Evolutionary conservation across 768 basidiomycete species (phyloP), one percentile per base, ranked within the genome.

Genomic region (Suillus discolor): DNA sequence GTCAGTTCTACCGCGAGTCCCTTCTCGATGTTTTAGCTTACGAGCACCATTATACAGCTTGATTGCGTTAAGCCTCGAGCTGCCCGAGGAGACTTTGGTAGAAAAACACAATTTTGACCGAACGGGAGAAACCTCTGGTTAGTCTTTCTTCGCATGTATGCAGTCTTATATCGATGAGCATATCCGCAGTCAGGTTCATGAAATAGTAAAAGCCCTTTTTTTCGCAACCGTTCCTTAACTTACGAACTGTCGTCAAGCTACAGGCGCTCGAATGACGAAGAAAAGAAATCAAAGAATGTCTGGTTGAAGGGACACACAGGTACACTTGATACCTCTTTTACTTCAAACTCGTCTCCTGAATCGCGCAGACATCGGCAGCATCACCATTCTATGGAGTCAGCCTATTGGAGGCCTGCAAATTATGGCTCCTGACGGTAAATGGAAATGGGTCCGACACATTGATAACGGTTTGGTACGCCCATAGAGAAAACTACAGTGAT

Each of bases 251-350:
- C 6, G 25, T 16, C 3, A 47, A 79, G 79, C 62, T 74, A 76
- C 62, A 78, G 77, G 9, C 74, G 76, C 34, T 67, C 74, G 1
- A 65, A 65, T 20, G 53, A 59, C 4, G 65, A 67, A 20, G 64
- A 61, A 54, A 28, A 64, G 34, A 67, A 61, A n/a, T 47, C 55
- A 13, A 25, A 57, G 18, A 57, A 65, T 47, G 73, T 79, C 15
- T 80, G 79, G 79, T 69, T 80, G 63, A 79, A 79, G 61, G 79
- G 79, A 6, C 79, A 80, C 62, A 77, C 73, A 16, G 79, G 79
- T 79, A 57, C 60, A 54, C 36, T 44, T 9, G 3, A 28, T 49
- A 12, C 54, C 13, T 28, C 16, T 20, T n/a, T 42, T 39, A 11
- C 65, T 57, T 45, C 16, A 9, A 8, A n/a, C 36, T 16, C 3